These are phyloP conservation scores for Durotheca rogersii DNA, from an alignment of 495 filamentous ascomycete genomes.

Conservation along the genomic window DNA sequence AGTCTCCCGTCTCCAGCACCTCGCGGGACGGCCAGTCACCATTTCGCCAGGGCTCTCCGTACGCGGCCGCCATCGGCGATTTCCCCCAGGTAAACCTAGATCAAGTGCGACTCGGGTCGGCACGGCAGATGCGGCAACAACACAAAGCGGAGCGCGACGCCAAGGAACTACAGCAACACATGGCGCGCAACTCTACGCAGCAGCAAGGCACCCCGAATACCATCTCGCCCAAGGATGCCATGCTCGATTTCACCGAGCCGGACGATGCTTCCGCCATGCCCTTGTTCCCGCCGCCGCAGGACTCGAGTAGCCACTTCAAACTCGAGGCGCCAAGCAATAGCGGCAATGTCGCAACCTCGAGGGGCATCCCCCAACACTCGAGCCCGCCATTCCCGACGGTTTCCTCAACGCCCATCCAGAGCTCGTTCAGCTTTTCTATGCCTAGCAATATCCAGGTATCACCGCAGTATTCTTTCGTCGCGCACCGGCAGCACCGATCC, in stretches of 20 bases:
- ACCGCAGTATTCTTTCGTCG: conserved; percentile 61
- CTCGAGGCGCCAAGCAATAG: conserved; percentile 36
- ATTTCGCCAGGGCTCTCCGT: conserved; percentile 75
- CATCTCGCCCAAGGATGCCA: conserved; percentile 92
- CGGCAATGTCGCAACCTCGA: conserved; percentile 9
- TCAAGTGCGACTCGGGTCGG: conserved; percentile 53
- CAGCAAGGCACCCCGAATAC: conserved; percentile 66
- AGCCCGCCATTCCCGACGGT: conserved; percentile 46
- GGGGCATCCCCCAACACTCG: conserved; percentile 31
- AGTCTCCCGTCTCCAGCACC: conserved; percentile 46
- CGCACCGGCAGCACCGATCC: conserved; percentile 42
- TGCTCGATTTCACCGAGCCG: conserved; percentile 77
- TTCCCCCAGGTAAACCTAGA: conserved; percentile 40
- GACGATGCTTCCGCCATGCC: conserved; percentile 68
- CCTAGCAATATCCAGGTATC: conserved; percentile 48
- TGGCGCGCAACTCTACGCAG: conserved; percentile 45
- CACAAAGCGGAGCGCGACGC: conserved; percentile 61
- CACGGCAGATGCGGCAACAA: conserved; percentile 60
- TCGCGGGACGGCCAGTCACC: conserved; percentile 73
- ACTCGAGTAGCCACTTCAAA: conserved; percentile 31
- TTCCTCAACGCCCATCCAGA: conserved; percentile 44
- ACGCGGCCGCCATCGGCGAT: conserved; percentile 53
- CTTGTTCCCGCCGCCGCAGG: conserved; percentile 64
- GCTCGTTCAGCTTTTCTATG: conserved; percentile 44
- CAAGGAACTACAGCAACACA: conserved; percentile 52